phyloP scores from a whole-genome alignment of 2,329 filamentous ascomycete genomes.

The Beauveria pseudobassiana region DNA sequence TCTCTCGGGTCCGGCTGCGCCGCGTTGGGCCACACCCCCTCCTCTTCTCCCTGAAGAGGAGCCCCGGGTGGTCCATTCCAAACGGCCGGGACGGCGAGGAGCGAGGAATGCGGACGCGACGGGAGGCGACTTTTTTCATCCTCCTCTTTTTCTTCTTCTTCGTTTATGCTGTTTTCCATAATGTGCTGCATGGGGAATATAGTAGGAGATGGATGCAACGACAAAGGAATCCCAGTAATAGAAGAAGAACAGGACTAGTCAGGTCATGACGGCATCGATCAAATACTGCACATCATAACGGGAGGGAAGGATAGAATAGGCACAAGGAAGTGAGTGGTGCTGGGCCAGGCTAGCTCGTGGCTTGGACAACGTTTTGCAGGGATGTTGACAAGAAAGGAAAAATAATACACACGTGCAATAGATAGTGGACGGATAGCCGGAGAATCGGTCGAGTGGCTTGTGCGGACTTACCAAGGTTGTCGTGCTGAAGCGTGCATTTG shows the following conservation, averaged over 20 bases:
- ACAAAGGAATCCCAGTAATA: neutral
- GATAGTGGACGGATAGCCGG: neutral
- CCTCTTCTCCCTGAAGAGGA: neutral
- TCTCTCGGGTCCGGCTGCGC: neutral
- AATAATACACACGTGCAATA: too few species aligned
- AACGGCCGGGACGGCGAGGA: neutral
- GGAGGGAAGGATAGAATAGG: too few species aligned
- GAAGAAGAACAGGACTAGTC: neutral
- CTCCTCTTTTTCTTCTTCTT: neutral
- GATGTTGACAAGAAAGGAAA: neutral
- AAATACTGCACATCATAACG: neutral
- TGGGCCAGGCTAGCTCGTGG: neutral
- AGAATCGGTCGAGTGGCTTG: neutral
- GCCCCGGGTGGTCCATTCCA: neutral
- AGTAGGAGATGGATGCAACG: too few species aligned
- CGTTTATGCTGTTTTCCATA: neutral
- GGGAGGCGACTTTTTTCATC: too few species aligned
- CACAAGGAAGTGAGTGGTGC: neutral
- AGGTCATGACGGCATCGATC: constrained; percentile 4
- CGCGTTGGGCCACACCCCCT: neutral
- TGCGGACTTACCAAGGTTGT: too few species aligned
- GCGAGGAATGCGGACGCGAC: neutral
- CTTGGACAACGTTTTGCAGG: constrained; percentile 2
- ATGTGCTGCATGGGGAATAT: neutral
- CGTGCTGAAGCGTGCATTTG: neutral